phyloP scores from a whole-genome alignment of 2,329 filamentous ascomycete genomes.

The Trichothecium sympodiale region DNA sequence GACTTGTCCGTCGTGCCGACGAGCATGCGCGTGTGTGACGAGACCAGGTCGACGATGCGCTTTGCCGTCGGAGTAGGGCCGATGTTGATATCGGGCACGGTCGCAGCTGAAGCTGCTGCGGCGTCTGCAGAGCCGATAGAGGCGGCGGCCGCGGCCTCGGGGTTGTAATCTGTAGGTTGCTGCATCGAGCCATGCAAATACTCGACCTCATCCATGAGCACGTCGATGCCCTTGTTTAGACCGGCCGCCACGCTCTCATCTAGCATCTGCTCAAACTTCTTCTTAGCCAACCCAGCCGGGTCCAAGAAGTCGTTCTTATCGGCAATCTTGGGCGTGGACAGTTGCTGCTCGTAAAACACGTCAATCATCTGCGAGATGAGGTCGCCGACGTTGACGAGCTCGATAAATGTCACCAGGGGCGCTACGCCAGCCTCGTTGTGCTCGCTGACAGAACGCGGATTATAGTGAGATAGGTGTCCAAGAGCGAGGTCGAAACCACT shows the following conservation, averaged over 20 bases:
- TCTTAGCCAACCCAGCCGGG: slow-evolving; percentile 86
- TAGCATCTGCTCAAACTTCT: slow-evolving; percentile 96
- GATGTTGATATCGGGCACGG: slow-evolving; percentile 28
- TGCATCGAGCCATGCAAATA: slow-evolving; percentile 88
- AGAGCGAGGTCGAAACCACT: slow-evolving; percentile 91
- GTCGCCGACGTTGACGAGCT: slow-evolving; percentile 95
- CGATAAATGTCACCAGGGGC: slow-evolving; percentile 88
- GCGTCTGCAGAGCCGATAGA: not conserved
- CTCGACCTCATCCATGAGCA: slow-evolving; percentile 96
- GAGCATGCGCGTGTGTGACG: slow-evolving; percentile 84
- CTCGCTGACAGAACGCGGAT: slow-evolving; percentile 70
- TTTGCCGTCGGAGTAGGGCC: slow-evolving; percentile 71
- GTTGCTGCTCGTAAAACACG: slow-evolving; percentile 94
- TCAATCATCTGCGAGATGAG: slow-evolving; percentile 98
- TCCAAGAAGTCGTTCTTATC: slow-evolving; percentile 94
- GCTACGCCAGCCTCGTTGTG: slow-evolving; percentile 66
- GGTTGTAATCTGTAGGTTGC: slow-evolving; percentile 81
- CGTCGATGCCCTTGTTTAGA: slow-evolving; percentile 94
- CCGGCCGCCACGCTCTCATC: slow-evolving; percentile 94
- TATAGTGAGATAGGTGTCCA: slow-evolving; percentile 80
- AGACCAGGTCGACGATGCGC: slow-evolving; percentile 75
- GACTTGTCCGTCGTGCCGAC: slow-evolving; percentile 93
- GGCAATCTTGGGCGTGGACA: slow-evolving; percentile 69
- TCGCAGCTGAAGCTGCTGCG: slow-evolving; percentile 4
- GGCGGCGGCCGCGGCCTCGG: slow-evolving; percentile 27